Evolutionary conservation across 192 early-diverging fungal genomes (phyloP).

Genomic region (Coemansia sp.): DNA sequence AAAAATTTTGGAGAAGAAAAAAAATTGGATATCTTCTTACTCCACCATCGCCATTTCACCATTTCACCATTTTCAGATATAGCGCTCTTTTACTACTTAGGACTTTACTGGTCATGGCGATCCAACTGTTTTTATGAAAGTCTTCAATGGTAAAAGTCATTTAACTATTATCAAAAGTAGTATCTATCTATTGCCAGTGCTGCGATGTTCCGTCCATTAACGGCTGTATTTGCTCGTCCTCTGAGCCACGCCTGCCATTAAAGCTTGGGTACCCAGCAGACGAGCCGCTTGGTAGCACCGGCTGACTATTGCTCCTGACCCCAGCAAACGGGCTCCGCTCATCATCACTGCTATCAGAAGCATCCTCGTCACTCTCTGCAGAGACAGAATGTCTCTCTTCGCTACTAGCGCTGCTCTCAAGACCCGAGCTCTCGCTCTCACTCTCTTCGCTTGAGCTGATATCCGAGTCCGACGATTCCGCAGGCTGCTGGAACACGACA

Average conservation of each 20-base stretch:
- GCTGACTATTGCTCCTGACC: slow-evolving; percentile 3
- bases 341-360: neutral
- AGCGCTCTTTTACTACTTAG: too few species aligned
- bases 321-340: slow-evolving; percentile 15
- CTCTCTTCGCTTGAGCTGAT: slow-evolving; percentile 6
- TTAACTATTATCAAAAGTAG: too few species aligned
- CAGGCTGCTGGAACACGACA: slow-evolving; percentile 30
- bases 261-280: neutral
- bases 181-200: slow-evolving; percentile 35
- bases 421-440: slow-evolving; percentile 1
- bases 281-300: neutral
- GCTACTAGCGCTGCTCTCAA: neutral
- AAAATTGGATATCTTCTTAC: too few species aligned
- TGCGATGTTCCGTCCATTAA: slow-evolving; percentile 46
- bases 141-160: too few species aligned
- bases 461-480: slow-evolving; percentile 16
- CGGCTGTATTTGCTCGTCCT: slow-evolving; percentile 16
- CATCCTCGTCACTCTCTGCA: neutral
- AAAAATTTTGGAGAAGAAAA: too few species aligned
- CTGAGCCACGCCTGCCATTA: neutral
- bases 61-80: too few species aligned
- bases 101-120: too few species aligned
- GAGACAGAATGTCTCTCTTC: neutral
- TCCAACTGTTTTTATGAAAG: too few species aligned
- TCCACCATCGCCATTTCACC: too few species aligned